Evolutionary conservation across 2,329 filamentous ascomycete species (phyloP).

Genomic region (Colletotrichum phormii): DNA sequence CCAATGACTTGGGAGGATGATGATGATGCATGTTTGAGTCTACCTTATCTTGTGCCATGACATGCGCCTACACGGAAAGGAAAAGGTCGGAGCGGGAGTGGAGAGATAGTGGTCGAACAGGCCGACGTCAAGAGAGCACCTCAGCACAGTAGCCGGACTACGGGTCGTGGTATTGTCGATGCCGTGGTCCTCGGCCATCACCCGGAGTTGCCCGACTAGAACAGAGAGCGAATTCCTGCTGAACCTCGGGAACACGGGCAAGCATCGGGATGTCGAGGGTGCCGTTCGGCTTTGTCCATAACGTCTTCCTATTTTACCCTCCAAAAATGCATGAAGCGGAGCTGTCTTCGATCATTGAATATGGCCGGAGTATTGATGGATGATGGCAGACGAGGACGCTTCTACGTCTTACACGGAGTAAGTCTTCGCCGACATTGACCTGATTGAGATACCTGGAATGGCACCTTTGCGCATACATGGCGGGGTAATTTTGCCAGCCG

Average conservation of each 20-base stretch:
- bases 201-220: conserved; percentile 22
- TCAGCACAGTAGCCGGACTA: not conserved
- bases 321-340: not conserved
- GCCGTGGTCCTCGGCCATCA: not conserved
- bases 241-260: conserved; percentile 29
- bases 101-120: not conserved
- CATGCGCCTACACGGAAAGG: not conserved
- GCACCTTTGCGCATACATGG: conserved; percentile 6
- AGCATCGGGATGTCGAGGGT: conserved; percentile 14
- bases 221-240: not conserved
- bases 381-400: no score
- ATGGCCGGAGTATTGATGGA: not conserved
- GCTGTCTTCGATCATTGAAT: not conserved
- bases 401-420: not conserved
- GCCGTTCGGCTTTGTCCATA: conserved; percentile 7
- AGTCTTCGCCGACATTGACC: conserved; percentile 20
- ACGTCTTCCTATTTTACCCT: not conserved
- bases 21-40: not conserved
- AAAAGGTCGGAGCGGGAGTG: not conserved
- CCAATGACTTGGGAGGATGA: not conserved
- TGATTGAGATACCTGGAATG: not conserved
- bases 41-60: not conserved
- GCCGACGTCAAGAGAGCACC: not conserved
- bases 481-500: conserved; percentile 4
- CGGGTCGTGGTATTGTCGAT: conserved; percentile 1